Evolutionary conservation across 495 filamentous ascomycete species (phyloP), one percentile per base, ranked within the genome.

Genomic region (Tetracladium marchalianum): DNA sequence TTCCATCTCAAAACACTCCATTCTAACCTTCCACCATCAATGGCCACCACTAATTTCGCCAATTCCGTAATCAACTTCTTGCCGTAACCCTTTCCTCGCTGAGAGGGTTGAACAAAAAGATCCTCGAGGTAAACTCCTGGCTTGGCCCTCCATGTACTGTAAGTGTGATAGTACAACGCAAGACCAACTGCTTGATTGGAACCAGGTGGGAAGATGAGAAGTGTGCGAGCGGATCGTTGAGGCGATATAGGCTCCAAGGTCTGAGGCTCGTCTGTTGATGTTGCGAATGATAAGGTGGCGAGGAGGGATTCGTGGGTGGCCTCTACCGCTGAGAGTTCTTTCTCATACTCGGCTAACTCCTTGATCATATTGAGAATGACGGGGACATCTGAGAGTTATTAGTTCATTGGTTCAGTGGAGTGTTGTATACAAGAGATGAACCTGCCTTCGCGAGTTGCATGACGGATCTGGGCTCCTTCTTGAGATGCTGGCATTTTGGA

Each of bases 71-170:
- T 67, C 59, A 97, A 54, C 57, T 71, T 65, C 58, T 80, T 83
- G 11, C 87, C 92, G 56, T 90, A 94, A 2, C 90, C 90, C 27
- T 76, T 69, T 16, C 80, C 80, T 5, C 92, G 67, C 38, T 82
- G 81, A 19, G 62, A 65, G 17, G 80, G 75, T 56, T 80, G 68
- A 27, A 98, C 87, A 56, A 85, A 96, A 9, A 98, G 67, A 60
- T 98, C 92, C 60, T 98, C 92, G 11, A 98, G 81, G 58, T 92
- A 95, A 53, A 98, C 88, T 1, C 92, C 92, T 1, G 92, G 83
- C 9, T 75, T 75, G 4, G 82, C 78, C 33, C 82, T 78, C 92
- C 92, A 97, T 5, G 92, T 96, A 47, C 44, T 69, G 59, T 74
- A 75, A 55, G 73, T 77, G 55, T 76, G 75, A 44, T 75, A 78